These are phyloP conservation scores for Bolboschoenus planiculmis DNA, from an alignment of 176 grass and related monocot genomes.

Conservation along the genomic window DNA sequence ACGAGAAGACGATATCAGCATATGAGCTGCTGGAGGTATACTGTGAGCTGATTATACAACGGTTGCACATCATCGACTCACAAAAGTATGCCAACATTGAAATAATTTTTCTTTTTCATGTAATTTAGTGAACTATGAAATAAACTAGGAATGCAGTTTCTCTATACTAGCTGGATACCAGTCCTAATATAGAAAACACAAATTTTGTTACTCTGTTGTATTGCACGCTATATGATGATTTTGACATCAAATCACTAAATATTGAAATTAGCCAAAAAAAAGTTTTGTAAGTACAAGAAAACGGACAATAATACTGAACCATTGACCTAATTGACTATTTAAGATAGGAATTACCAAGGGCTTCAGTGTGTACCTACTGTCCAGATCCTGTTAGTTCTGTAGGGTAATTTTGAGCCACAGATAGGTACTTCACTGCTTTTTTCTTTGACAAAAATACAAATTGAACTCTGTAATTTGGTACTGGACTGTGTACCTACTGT, in stretches of 20 bases:
- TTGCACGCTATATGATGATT: too few relatives aligned
- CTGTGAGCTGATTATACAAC: constrained; percentile 38
- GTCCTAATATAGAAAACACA: too few relatives aligned
- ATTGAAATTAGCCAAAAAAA: neutral
- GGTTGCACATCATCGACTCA: constrained; percentile 35
- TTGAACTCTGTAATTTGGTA: neutral
- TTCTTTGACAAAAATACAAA: neutral
- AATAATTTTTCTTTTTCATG: neutral
- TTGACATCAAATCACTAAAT: too few relatives aligned
- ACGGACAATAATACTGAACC: neutral
- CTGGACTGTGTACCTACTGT: neutral
- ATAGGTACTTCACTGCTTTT: neutral
- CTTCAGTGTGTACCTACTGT: neutral
- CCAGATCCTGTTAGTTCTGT: neutral
- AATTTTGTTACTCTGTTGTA: too few relatives aligned
- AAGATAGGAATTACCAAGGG: neutral
- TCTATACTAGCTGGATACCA: too few relatives aligned
- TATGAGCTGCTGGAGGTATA: constrained; percentile 41
- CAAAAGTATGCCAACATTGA: constrained; percentile 31
- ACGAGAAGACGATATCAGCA: constrained; percentile 39
- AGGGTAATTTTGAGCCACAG: neutral
- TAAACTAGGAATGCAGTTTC: too few relatives aligned
- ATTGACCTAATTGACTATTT: neutral
- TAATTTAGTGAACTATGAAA: too few relatives aligned
- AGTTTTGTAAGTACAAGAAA: neutral